Percentiles rank a stretch among this genome's conserved stretches.
Conservation (phyloP, 169 alveolate species). For the Perkinsus marinus region DNA sequence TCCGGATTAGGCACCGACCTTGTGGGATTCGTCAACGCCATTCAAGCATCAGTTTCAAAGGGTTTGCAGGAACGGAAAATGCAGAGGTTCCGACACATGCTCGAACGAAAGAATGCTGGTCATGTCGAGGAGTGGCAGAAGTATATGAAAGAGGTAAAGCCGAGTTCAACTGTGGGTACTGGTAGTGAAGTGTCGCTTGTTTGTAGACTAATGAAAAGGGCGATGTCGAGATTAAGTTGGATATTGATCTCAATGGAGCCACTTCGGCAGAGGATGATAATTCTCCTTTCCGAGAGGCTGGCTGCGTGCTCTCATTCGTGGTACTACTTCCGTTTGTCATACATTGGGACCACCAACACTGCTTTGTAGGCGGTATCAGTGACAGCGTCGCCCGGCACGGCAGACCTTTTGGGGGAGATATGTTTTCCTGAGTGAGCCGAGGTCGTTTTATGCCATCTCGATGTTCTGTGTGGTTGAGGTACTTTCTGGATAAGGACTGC, state of each 20-base stretch:
- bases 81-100: not conserved
- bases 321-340: not conserved
- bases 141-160: not conserved
- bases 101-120: not conserved
- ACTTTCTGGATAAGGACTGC: not conserved
- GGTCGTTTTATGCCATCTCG: not conserved
- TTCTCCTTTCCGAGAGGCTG: not conserved
- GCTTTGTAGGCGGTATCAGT: not conserved
- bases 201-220: not conserved
- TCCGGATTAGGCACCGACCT: not conserved
- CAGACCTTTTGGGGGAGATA: not conserved
- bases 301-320: not conserved
- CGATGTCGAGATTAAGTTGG: not conserved
- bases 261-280: not conserved
- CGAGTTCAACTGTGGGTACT: not conserved
- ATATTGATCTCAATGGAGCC: not conserved
- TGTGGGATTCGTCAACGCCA: not conserved
- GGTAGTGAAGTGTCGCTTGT: too few species aligned
- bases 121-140: not conserved
- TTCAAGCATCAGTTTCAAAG: not conserved
- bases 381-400: not conserved
- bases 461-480: not conserved
- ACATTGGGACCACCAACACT: not conserved
- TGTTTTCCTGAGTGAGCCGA: not conserved
- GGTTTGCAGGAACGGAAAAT: not conserved